phyloP scores from a whole-genome alignment of 305 asterid species.

The Solanum chacoense region DNA sequence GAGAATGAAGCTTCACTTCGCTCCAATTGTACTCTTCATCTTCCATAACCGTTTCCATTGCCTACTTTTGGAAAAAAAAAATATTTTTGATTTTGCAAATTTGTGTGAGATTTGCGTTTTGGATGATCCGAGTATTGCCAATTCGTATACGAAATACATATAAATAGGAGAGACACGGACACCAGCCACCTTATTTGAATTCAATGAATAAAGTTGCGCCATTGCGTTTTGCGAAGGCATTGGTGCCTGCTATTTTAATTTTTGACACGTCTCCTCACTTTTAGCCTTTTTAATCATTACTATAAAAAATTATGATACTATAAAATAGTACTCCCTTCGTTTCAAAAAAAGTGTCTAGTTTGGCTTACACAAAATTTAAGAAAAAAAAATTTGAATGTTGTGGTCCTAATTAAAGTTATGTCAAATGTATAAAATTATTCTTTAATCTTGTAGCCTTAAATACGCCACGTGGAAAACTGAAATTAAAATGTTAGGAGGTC shows the following conservation, averaged over 20 bases:
- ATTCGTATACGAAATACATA: background rate
- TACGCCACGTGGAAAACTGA: accelerated
- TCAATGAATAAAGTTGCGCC: background rate
- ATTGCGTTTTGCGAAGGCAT: background rate
- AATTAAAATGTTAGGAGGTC: too few relatives aligned
- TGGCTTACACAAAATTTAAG: accelerated
- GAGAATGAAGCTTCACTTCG: slow-evolving; percentile 55
- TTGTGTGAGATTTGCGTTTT: background rate
- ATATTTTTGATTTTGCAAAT: background rate
- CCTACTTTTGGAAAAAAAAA: background rate
- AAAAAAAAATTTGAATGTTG: too few relatives aligned
- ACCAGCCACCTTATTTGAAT: background rate
- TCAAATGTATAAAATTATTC: too few relatives aligned
- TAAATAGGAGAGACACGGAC: background rate
- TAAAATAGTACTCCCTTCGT: too few relatives aligned
- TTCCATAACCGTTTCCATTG: slow-evolving; percentile 61
- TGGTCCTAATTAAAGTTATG: too few relatives aligned
- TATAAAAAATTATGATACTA: too few relatives aligned
- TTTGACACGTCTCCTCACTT: background rate
- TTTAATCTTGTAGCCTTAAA: too few relatives aligned
- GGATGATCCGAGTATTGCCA: background rate
- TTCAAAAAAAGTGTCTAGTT: too few relatives aligned
- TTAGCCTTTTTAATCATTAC: background rate
- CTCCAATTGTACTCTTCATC: slow-evolving; percentile 76
- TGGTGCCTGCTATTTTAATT: background rate